Conservation (phyloP, 2,329 filamentous ascomycete species). For the Aciculosporium take region DNA sequence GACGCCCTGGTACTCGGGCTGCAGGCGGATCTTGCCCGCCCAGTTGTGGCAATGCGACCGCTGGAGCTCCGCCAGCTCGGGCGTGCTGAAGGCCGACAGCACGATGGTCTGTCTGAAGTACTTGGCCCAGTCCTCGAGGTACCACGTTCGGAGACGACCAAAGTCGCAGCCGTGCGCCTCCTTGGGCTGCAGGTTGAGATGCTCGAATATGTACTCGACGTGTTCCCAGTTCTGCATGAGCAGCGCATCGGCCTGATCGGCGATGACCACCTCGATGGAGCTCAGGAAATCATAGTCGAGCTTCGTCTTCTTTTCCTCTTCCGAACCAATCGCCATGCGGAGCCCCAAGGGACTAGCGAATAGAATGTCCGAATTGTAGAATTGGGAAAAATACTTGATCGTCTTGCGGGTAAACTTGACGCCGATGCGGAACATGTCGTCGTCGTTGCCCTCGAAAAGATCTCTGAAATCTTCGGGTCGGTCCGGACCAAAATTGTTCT, state of each 20-base stretch:
- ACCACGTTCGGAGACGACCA: constrained; percentile 77
- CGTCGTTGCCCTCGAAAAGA: constrained; percentile 86
- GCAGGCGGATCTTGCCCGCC: constrained; percentile 63
- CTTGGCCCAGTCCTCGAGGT: constrained; percentile 73
- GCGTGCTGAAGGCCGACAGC: constrained; percentile 69
- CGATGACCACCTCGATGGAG: constrained; percentile 78
- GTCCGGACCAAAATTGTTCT: constrained; percentile 50
- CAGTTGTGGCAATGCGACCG: constrained; percentile 66
- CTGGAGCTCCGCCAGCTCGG: constrained; percentile 71
- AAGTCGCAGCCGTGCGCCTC: constrained; percentile 90
- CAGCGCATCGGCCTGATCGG: constrained; percentile 85
- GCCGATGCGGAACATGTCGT: constrained; percentile 94
- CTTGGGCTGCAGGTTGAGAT: constrained; percentile 80
- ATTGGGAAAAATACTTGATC: constrained; percentile 84
- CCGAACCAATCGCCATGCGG: constrained; percentile 77
- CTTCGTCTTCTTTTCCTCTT: constrained; percentile 43
- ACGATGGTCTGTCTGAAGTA: constrained; percentile 77
- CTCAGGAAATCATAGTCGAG: constrained; percentile 82
- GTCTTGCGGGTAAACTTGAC: constrained; percentile 95
- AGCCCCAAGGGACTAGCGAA: constrained; percentile 81
- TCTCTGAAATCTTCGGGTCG: constrained; percentile 79
- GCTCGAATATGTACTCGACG: constrained; percentile 77
- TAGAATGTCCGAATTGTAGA: constrained; percentile 94
- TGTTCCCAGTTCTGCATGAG: constrained; percentile 99
- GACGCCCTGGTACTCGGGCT: constrained; percentile 52